Evolutionary conservation across 768 basidiomycete genomes (phyloP), one percentile per base, ranked within the genome.

Genomic region (Crucibulum laeve): DNA sequence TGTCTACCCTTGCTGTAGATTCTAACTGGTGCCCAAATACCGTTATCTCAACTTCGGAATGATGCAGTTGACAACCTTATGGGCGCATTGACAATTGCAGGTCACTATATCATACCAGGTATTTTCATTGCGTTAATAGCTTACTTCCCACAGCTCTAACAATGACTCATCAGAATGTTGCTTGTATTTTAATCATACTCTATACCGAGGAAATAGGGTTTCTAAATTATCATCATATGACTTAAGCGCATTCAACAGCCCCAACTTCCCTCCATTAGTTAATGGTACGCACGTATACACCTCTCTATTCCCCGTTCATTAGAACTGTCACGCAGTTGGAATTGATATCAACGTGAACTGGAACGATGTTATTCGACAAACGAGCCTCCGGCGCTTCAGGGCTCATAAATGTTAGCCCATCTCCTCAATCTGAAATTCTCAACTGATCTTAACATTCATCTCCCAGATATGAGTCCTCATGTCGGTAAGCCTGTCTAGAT

Each of bases 51-150:
- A 56, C 69, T 94, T 36, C 78, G 91, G n/a, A 96, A 94, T 53
- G 93, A 97, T 59, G 91, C 92, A 5, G 82, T 92, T 4, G 94
- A 95, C 52, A 97, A 96, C 59, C 67, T 96, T 7, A 80, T 96
- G 59, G 92, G 91, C 5, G 87, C 91, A 3, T 67, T 97, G 25
- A 82, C 85, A 13, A 84, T 95, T 40, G 92, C 93, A 13, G 93
- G 94, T 1, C 84, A 90, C 54, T 94, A 82, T 55, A 87, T 87
- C 48, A 92, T 97, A 42, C 93, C 94, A 58, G 92, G 90, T 87
- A 65, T 25, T 49, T 33, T 14, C n/a, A n/a, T n/a, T 3, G 15
- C n/a, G 7, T 24, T 7, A 42, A 33, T 10, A 15, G 14, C 18
- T 13, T 21, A 7, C 28, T 21, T 10, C 22, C 3, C 7, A 26